Conservation (phyloP, 2,329 filamentous ascomycete species). For the Cladosporium sp. region DNA sequence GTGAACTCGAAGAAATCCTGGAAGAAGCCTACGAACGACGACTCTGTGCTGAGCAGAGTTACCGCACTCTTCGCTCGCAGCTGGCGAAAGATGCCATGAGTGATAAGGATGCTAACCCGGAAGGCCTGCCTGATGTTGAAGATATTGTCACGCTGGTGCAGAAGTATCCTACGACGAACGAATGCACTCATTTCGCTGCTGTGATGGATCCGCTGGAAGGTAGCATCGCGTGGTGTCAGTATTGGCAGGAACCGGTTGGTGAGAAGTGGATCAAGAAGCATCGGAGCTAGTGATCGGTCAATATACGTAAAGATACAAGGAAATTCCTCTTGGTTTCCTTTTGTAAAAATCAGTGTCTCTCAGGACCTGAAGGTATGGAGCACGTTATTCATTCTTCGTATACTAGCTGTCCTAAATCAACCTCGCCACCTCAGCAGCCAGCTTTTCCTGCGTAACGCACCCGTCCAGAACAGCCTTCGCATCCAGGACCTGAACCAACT, state of each 20-base stretch:
- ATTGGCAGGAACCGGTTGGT: slow-evolving; percentile 19
- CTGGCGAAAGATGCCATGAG: neutral
- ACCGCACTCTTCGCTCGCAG: slow-evolving; percentile 17
- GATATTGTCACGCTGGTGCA: slow-evolving; percentile 48
- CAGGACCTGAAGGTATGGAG: too few relatives aligned
- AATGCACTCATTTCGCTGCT: slow-evolving; percentile 54
- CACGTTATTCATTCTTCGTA: too few relatives aligned
- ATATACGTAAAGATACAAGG: too few relatives aligned
- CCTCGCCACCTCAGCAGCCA: slow-evolving; percentile 29
- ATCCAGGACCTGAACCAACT: slow-evolving; percentile 75
- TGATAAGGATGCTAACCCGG: neutral
- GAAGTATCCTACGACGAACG: slow-evolving; percentile 52
- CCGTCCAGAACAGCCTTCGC: slow-evolving; percentile 59
- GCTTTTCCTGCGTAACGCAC: slow-evolving; percentile 31
- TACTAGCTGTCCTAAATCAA: slow-evolving; percentile 18
- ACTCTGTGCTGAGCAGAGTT: slow-evolving; percentile 29
- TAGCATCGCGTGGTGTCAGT: slow-evolving; percentile 18
- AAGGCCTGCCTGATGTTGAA: slow-evolving; percentile 23
- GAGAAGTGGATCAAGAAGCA: too few relatives aligned
- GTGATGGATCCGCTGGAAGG: slow-evolving; percentile 50
- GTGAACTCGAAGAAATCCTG: slow-evolving; percentile 26
- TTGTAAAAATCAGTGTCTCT: too few relatives aligned
- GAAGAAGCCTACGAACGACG: slow-evolving; percentile 33
- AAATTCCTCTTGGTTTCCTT: too few relatives aligned
- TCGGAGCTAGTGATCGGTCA: too few relatives aligned